These are phyloP conservation scores for Boletus pseudopeckii DNA, from an alignment of 768 basidiomycete species.

Conservation along the genomic window DNA sequence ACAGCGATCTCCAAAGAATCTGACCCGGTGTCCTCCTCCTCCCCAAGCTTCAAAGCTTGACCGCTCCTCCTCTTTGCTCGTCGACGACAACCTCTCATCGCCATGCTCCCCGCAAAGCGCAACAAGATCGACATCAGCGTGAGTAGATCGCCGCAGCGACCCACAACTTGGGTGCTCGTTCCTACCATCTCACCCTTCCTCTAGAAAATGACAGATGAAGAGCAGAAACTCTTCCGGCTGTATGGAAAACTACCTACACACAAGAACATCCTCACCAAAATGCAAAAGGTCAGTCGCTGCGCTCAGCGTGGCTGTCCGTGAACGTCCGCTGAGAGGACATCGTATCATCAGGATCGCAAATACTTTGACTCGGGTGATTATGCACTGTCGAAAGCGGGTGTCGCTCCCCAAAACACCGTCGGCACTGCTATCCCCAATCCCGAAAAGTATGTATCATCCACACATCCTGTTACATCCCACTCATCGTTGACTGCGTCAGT, in stretches of 20 bases:
- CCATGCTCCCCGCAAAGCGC: constrained; percentile 73
- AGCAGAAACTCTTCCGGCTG: constrained; percentile 89
- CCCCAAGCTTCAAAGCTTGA: constrained; percentile 13
- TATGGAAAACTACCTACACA: constrained; percentile 94
- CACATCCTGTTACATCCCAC: background rate
- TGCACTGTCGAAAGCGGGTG: constrained; percentile 92
- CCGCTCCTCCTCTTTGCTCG: constrained; percentile 25
- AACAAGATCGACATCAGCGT: constrained; percentile 97
- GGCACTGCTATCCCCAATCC: constrained; percentile 99
- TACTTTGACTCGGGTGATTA: constrained; percentile 99
- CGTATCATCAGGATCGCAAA: constrained; percentile 80
- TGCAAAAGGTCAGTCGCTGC: constrained; percentile 75
- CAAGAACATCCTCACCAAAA: constrained; percentile 90
- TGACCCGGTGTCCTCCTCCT: background rate
- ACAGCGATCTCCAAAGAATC: constrained; percentile 15
- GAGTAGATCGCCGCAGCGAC: constrained; percentile 30
- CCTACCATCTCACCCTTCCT: constrained; percentile 15
- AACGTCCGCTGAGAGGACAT: constrained; percentile 5
- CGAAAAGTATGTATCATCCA: constrained; percentile 66
- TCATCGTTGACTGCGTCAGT: constrained; percentile 38
- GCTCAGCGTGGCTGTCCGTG: background rate
- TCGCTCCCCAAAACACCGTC: constrained; percentile 80
- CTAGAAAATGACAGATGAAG: constrained; percentile 81
- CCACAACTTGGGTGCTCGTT: background rate
- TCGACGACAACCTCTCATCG: constrained; percentile 17